phyloP scores from a whole-genome alignment of 176 grass and related monocot genomes.

The Alloteropsis semialata region DNA sequence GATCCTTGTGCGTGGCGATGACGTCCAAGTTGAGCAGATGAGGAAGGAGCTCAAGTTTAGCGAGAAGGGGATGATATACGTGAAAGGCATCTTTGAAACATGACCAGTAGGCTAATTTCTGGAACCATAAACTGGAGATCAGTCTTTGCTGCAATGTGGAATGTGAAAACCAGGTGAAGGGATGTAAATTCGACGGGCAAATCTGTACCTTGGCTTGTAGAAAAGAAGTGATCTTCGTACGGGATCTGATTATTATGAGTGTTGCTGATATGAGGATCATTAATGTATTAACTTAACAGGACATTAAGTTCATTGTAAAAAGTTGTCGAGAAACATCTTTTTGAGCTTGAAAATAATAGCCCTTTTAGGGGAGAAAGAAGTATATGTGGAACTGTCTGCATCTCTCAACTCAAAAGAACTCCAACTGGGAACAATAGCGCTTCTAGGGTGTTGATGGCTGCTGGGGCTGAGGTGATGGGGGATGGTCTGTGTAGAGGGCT shows the following conservation, averaged over 20 bases:
- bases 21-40: constrained; percentile 84
- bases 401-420: not conserved
- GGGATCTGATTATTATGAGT: not conserved
- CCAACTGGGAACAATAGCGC: too few species aligned
- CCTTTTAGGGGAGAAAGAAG: not conserved
- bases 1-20: constrained; percentile 72
- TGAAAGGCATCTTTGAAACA: constrained; percentile 90
- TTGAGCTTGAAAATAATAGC: not conserved
- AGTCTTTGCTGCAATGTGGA: not conserved
- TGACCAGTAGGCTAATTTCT: constrained; percentile 1
- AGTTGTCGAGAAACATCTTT: not conserved
- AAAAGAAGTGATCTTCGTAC: constrained; percentile 1
- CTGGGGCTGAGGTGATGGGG: too few species aligned
- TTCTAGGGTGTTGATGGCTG: too few species aligned
- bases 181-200: constrained; percentile 24
- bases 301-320: not conserved
- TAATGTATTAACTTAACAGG: constrained; percentile 23
- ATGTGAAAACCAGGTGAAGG: not conserved
- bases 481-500: too few species aligned
- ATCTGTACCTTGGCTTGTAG: constrained; percentile 47
- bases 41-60: constrained; percentile 80
- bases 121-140: not conserved
- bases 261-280: not conserved
- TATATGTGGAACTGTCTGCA: not conserved
- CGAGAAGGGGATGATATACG: constrained; percentile 92